Base-by-base conservation (phyloP, 768 basidiomycete genomes). In the Kwoniella mangroviensis region DNA sequence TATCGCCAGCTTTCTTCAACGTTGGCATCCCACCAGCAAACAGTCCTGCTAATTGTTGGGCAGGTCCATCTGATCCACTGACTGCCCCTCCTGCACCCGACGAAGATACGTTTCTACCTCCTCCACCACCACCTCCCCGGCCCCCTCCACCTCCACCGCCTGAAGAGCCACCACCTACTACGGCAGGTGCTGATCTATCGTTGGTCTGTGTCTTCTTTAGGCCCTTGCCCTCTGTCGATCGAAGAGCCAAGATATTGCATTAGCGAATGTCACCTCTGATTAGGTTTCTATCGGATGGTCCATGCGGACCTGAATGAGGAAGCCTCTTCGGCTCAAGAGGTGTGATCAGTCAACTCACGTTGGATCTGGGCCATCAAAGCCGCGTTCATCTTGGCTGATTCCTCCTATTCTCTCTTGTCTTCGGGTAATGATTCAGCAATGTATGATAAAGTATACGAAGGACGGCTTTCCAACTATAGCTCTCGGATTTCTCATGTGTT, bases 1-100 rank as follows among this genome's bases (percentile, higher is more conserved):
- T 86, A 67, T 88, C 87, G 13, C 89, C 91, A n/a, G 91, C 87
- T 55, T 92, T 88, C 85, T 91, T 95, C 78, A 96, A 81, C 80
- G 92, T 94, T 4, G 94, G 94, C 86, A 96, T 89, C 1, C 94
- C 94, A 17, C 92, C 93, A 55, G 94, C 93, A 78, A 97, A 95
- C 12, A 97, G 83, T 1, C 88, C 90, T 41, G 89, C 94, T 4
- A 95, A 85, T 81, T 94, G 93, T 26, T 92, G 92, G 28, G 93
- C 89, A 86, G 78, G 76, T n/a, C 76, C 83, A 51, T 86, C 86
- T 82, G 84, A 63, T 75, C 81, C 79, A 75, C 34, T 75, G 74
- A 74, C 75, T 73, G 43, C 70, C 56, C 56, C 79, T 43, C 77
- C 84, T 34, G 79, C 68, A 21, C 69, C 70, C 5, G 59, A 64